Conservation (phyloP, 2,329 filamentous ascomycete genomes). For the Colletotrichum eleusines region DNA sequence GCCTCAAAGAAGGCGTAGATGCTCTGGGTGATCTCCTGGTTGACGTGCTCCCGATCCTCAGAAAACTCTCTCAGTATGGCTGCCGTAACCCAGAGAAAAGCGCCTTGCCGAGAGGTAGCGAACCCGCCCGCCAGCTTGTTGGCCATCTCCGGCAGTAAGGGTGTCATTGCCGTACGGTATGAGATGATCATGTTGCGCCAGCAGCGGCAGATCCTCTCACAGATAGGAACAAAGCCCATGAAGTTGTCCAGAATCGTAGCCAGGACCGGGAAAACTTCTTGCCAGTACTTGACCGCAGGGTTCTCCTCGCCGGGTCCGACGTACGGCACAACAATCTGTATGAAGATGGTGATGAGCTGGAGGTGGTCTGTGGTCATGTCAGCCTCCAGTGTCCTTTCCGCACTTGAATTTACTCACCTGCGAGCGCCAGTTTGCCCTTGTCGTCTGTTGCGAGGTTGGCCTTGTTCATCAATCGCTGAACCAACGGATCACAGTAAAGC, state of each 20-base stretch:
- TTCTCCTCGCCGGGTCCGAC: conserved; percentile 80
- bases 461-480: conserved; percentile 85
- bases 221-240: conserved; percentile 85
- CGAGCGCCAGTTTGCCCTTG: conserved; percentile 85
- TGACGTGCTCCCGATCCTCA: conserved; percentile 87
- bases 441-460: conserved; percentile 88
- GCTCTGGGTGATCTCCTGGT: conserved; percentile 82
- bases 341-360: conserved; percentile 91
- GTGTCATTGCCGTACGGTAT: conserved; percentile 89
- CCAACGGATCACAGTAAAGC: conserved; percentile 91
- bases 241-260: conserved; percentile 91
- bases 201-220: conserved; percentile 92
- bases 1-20: conserved; percentile 97
- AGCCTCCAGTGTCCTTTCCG: conserved; percentile 9
- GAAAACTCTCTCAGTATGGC: conserved; percentile 96
- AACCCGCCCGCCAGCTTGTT: conserved; percentile 91
- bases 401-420: conserved; percentile 66
- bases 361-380: conserved; percentile 76
- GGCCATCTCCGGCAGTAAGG: conserved; percentile 85
- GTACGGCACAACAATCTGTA: conserved; percentile 81
- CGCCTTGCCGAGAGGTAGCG: conserved; percentile 86
- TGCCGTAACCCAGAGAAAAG: conserved; percentile 98
- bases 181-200: conserved; percentile 98
- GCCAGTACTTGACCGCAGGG: conserved; percentile 95
- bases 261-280: conserved; percentile 90